phyloP scores from a whole-genome alignment of 768 basidiomycete species.

The Boletus tylopilopsis region DNA sequence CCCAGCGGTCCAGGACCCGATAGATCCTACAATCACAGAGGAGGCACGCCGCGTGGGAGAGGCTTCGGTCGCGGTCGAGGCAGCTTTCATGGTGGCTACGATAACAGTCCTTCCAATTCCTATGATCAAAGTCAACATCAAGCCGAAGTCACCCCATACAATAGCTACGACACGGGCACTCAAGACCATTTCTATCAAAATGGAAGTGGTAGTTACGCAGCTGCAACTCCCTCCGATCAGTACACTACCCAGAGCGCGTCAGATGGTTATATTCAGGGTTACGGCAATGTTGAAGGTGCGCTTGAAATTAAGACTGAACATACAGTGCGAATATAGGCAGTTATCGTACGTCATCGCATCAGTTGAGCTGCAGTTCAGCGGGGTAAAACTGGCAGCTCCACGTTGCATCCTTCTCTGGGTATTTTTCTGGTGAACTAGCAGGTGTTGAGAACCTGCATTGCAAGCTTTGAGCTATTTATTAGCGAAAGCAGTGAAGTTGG shows the following conservation, averaged over 20 bases:
- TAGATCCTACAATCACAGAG: conserved; percentile 63
- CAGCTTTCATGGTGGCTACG: conserved; percentile 51
- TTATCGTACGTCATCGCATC: conserved; percentile 31
- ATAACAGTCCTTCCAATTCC: conserved; percentile 47
- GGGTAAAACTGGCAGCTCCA: conserved; percentile 41
- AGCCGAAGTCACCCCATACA: conserved; percentile 63
- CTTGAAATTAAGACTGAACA: conserved; percentile 64
- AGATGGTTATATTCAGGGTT: conserved; percentile 55
- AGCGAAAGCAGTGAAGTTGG: conserved; percentile 44
- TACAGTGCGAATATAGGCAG: conserved; percentile 42
- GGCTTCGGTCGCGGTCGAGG: conserved; percentile 55
- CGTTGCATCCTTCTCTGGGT: conserved; percentile 22
- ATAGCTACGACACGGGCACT: conserved; percentile 58
- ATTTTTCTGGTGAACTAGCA: conserved; percentile 20
- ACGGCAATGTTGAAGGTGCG: conserved; percentile 81
- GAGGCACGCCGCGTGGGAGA: conserved; percentile 48
- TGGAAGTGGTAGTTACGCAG: conserved; percentile 54
- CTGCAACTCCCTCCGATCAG: conserved; percentile 48
- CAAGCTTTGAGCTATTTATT: conserved; percentile 47
- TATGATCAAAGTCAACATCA: conserved; percentile 68
- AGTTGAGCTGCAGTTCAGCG: conserved; percentile 46
- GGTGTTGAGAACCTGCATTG: conserved; percentile 35
- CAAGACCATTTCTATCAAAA: conserved; percentile 69
- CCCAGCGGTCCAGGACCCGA: conserved; percentile 68
- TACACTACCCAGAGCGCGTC: conserved; percentile 45